phyloP scores from a whole-genome alignment of 1,284 basidiomycete species.

The Leccinum griseonigrum region DNA sequence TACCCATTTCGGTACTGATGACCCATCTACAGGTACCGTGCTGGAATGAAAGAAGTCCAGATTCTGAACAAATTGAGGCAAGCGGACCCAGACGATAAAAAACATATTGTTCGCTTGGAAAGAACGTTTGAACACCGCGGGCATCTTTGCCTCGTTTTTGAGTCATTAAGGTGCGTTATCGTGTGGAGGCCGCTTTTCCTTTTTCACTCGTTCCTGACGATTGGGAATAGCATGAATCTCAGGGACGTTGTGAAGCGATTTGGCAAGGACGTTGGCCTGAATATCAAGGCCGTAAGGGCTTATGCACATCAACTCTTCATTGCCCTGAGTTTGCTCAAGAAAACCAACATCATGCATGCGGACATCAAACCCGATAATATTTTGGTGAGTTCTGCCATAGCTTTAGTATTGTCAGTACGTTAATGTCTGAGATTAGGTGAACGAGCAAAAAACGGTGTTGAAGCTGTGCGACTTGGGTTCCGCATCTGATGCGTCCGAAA shows the following conservation, averaged over 20 bases:
- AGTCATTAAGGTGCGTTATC: constrained; percentile 76
- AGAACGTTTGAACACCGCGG: constrained; percentile 96
- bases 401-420: constrained; percentile 11
- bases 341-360: constrained; percentile 94
- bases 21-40: constrained; percentile 74
- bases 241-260: constrained; percentile 99
- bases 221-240: constrained; percentile 82
- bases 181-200: not conserved
- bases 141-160: constrained; percentile 96
- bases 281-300: constrained; percentile 94
- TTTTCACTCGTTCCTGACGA: constrained; percentile 11
- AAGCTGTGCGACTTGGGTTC: constrained; percentile 98
- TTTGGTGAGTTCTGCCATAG: constrained; percentile 53
- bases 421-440: constrained; percentile 58
- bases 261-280: constrained; percentile 96
- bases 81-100: constrained; percentile 95
- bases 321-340: constrained; percentile 80
- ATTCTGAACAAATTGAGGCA: constrained; percentile 86
- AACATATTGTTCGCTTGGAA: constrained; percentile 90
- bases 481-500: constrained; percentile 90
- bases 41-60: constrained; percentile 89
- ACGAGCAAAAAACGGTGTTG: constrained; percentile 90
- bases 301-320: constrained; percentile 97
- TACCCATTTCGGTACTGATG: constrained; percentile 7
- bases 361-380: constrained; percentile 99